phyloP scores from a whole-genome alignment of 441 rosid species.

The Gossypium aridum region DNA sequence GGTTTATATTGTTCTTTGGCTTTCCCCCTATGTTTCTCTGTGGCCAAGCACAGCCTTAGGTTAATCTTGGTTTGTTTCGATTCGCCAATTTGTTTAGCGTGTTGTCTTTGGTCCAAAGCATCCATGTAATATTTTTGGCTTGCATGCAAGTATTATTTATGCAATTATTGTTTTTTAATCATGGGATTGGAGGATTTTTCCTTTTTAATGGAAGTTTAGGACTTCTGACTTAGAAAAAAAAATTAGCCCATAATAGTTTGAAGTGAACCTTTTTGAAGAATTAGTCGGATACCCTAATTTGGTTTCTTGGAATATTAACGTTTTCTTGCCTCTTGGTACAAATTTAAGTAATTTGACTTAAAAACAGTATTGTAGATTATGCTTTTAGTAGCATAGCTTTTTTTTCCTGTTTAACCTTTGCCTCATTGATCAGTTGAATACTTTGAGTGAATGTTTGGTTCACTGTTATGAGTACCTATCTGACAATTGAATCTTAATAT shows the following conservation, averaged over 20 bases:
- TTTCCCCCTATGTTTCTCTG: background rate
- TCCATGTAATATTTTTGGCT: background rate
- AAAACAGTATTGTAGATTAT: background rate
- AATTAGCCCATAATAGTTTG: background rate
- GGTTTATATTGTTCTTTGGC: background rate
- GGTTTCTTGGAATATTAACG: conserved; percentile 1
- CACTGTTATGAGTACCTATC: background rate
- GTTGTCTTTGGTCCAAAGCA: background rate
- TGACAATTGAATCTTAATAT: background rate
- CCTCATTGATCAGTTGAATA: background rate
- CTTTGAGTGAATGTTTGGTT: background rate
- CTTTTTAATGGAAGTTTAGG: background rate
- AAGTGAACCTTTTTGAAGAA: background rate
- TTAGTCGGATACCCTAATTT: background rate
- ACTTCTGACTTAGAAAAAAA: background rate
- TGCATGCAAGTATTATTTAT: background rate
- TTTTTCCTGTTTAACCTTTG: background rate
- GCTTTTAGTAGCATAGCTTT: background rate
- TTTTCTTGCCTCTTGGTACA: background rate
- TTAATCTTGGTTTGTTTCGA: background rate
- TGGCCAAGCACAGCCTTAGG: background rate
- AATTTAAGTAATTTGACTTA: background rate
- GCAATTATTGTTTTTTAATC: background rate
- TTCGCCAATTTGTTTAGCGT: background rate
- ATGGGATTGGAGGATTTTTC: background rate